Percentiles rank a stretch among this genome's conserved stretches.
phyloP scores from a whole-genome alignment of 2,329 filamentous ascomycete genomes.

The Apiospora sp. region DNA sequence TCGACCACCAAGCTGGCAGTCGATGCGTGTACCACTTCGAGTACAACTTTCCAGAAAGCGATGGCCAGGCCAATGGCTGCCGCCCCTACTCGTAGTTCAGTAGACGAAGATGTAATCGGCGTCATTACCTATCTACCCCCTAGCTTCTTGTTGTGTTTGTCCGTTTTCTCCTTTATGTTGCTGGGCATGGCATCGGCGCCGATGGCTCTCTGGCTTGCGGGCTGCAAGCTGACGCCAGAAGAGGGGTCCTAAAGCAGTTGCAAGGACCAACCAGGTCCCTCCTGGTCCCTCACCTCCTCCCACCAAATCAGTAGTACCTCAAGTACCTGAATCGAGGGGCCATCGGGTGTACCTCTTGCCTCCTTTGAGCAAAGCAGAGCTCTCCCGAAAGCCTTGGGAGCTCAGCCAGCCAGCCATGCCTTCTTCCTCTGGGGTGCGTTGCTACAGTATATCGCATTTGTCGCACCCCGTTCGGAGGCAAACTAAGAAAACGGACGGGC shows the following conservation, averaged over 20 bases:
- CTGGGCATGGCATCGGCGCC: background rate
- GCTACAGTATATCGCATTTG: background rate
- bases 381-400: background rate
- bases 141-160: background rate
- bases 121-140: background rate
- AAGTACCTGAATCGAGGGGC: constrained; percentile 2
- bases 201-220: background rate
- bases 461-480: background rate
- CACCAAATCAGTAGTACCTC: background rate
- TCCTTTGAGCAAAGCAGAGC: background rate
- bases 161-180: background rate
- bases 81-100: background rate
- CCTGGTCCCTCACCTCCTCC: background rate
- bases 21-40: background rate
- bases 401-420: no score
- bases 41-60: background rate
- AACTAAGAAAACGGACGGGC: background rate
- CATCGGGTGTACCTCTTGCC: background rate
- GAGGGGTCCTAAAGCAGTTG: constrained; percentile 4
- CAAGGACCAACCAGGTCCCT: constrained; percentile 13
- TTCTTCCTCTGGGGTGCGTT: no score
- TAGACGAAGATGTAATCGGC: background rate
- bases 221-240: constrained; percentile 19
- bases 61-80: background rate
- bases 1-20: constrained; percentile 12